Evolutionary conservation across 1,284 basidiomycete species (phyloP).

Genomic region (Ustilago shanxiensis): DNA sequence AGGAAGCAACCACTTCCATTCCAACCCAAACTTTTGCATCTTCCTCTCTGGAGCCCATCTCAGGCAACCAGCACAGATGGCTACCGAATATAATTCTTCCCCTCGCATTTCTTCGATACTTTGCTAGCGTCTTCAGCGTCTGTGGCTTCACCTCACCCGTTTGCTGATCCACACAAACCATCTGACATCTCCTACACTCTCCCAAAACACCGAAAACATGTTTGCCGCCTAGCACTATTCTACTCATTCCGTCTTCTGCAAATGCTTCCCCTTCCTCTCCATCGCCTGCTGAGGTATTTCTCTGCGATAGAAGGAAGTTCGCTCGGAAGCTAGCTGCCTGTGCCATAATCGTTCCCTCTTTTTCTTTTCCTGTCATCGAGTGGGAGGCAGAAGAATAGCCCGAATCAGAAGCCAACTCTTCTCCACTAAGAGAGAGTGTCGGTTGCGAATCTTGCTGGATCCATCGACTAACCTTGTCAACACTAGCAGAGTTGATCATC

Average conservation of each 20-base stretch:
- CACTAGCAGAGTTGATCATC: conserved; percentile 45
- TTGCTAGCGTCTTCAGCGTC: conserved; percentile 44
- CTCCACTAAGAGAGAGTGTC: not conserved
- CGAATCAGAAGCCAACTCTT: conserved; percentile 41
- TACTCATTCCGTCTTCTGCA: conserved; percentile 31
- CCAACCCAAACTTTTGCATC: conserved; percentile 39
- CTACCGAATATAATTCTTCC: conserved; percentile 49
- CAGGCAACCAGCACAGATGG: conserved; percentile 44
- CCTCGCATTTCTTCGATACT: conserved; percentile 33
- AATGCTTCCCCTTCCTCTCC: conserved; percentile 9
- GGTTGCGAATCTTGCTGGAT: conserved; percentile 12
- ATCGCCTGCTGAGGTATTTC: not conserved
- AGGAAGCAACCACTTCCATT: conserved; percentile 31
- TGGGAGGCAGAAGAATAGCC: conserved; percentile 39
- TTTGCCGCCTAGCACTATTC: conserved; percentile 35
- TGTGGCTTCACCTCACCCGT: conserved; percentile 46
- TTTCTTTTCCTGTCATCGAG: not conserved
- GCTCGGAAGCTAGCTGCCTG: conserved; percentile 49
- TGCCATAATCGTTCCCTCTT: not conserved
- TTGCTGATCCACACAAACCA: conserved; percentile 53
- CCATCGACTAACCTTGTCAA: conserved; percentile 47
- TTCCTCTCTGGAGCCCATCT: not conserved
- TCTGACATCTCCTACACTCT: conserved; percentile 53
- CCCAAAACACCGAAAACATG: conserved; percentile 50
- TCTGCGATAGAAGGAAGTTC: conserved; percentile 40